phyloP scores from a whole-genome alignment of 768 basidiomycete genomes.

The Mycena rebaudengoi region DNA sequence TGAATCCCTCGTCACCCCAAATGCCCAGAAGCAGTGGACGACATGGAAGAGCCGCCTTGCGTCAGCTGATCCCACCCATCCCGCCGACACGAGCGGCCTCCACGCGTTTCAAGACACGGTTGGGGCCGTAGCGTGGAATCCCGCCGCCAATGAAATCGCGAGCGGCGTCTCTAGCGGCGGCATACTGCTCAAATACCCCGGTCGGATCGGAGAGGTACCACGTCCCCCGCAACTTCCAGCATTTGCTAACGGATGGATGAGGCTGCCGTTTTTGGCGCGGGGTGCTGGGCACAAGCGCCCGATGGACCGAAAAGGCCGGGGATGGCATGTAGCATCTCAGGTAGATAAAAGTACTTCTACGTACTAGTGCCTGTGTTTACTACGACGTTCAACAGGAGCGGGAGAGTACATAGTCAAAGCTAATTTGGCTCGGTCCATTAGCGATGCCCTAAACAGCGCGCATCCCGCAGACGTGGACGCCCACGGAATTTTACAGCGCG shows the following conservation, averaged over 20 bases:
- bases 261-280: conserved; percentile 66
- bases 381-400: neutral
- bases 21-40: conserved; percentile 63
- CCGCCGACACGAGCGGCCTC: conserved; percentile 20
- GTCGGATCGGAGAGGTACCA: conserved; percentile 77
- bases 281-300: conserved; percentile 61
- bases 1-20: conserved; percentile 57
- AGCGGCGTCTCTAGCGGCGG: conserved; percentile 90
- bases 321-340: conserved; percentile 64
- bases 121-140: conserved; percentile 72
- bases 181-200: conserved; percentile 77
- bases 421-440: conserved; percentile 49
- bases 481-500: conserved; percentile 15
- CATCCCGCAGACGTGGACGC: conserved; percentile 8
- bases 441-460: conserved; percentile 38
- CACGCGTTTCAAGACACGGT: conserved; percentile 78
- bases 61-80: neutral
- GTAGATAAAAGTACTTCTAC: conserved; percentile 21
- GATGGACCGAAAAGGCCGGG: neutral
- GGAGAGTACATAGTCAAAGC: conserved; percentile 58
- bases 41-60: conserved; percentile 63
- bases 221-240: neutral
- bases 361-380: neutral
- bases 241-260: conserved; percentile 26
- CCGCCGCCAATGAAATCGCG: conserved; percentile 50